Evolutionary conservation across 257 asterid genomes (phyloP).

Genomic region (Lavandula angustifolia): DNA sequence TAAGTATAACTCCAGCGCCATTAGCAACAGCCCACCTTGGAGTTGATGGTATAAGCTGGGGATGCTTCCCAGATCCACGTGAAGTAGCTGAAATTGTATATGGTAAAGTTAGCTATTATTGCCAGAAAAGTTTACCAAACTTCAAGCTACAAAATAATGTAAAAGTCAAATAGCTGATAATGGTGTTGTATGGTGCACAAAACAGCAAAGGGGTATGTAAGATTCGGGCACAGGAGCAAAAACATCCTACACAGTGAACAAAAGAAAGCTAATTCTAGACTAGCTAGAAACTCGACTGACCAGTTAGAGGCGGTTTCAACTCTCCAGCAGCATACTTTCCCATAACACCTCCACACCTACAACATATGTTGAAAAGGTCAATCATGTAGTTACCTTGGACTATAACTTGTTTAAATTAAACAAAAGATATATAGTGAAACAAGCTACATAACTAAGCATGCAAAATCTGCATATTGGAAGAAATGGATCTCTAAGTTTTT

Average conservation of each 20-base stretch:
- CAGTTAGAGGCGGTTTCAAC: conserved; percentile 87
- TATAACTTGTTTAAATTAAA: background rate
- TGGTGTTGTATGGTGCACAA: background rate
- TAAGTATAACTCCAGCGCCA: conserved; percentile 98
- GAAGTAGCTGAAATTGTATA: conserved; percentile 64
- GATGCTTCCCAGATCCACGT: conserved; percentile 99
- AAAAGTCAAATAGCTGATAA: background rate
- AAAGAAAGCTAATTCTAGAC: conserved; percentile 8
- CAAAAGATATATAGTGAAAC: conserved; percentile 19
- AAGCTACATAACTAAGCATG: conserved; percentile 8
- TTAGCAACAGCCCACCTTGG: conserved; percentile 99
- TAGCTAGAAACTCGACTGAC: conserved; percentile 48
- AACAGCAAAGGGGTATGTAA: background rate
- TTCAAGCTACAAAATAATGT: conserved; percentile 4
- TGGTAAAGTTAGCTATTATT: conserved; percentile 15
- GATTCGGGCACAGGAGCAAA: too few species aligned
- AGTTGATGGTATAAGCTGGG: conserved; percentile 92
- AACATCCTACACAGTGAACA: background rate
- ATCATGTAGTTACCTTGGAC: conserved; percentile 7
- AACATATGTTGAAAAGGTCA: conserved; percentile 33
- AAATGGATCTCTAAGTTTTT: background rate
- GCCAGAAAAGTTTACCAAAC: conserved; percentile 5
- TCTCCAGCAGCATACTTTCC: conserved; percentile 99
- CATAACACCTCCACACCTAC: conserved; percentile 99
- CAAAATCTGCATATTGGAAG: conserved; percentile 11